phyloP scores from a whole-genome alignment of 2,329 filamentous ascomycete genomes.

The Fonsecaea nubica region DNA sequence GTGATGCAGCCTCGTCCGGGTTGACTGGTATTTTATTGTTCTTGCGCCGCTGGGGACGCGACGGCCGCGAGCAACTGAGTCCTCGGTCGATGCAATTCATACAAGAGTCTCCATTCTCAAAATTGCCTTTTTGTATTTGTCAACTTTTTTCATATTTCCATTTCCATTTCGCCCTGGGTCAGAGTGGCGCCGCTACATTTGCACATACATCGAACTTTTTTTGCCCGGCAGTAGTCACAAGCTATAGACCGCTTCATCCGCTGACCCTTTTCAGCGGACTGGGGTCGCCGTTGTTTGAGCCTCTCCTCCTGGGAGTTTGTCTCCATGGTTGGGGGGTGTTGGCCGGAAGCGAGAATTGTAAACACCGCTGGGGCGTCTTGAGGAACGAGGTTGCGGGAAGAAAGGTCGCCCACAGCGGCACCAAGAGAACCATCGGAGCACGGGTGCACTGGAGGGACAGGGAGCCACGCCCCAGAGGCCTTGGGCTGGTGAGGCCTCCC shows the following conservation, averaged over 20 bases:
- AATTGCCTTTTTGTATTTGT: not conserved
- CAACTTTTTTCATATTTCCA: no score
- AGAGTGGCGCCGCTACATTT: not conserved
- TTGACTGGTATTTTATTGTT: not conserved
- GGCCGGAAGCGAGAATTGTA: no score
- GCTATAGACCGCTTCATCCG: slow-evolving; percentile 1
- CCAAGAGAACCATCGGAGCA: no score
- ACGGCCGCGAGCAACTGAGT: not conserved
- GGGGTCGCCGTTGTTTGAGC: not conserved
- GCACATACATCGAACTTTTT: slow-evolving; percentile 17
- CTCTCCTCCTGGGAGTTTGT: not conserved
- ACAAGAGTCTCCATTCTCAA: slow-evolving; percentile 34
- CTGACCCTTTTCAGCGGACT: not conserved
- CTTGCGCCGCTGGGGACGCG: not conserved
- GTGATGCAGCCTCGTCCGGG: not conserved
- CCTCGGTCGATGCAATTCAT: slow-evolving; percentile 37
- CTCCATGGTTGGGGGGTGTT: no score
- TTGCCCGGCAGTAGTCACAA: slow-evolving; percentile 11
- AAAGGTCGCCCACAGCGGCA: no score
- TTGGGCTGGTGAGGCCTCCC: no score
- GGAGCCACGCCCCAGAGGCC: no score
- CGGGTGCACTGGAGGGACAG: no score
- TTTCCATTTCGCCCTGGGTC: not conserved
- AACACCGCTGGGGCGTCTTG: no score
- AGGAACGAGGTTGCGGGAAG: no score